Evolutionary conservation across 371 early-diverging fungal genomes (phyloP), one percentile per base, ranked within the genome.

Genomic region (Syncephalastrum monosporum): DNA sequence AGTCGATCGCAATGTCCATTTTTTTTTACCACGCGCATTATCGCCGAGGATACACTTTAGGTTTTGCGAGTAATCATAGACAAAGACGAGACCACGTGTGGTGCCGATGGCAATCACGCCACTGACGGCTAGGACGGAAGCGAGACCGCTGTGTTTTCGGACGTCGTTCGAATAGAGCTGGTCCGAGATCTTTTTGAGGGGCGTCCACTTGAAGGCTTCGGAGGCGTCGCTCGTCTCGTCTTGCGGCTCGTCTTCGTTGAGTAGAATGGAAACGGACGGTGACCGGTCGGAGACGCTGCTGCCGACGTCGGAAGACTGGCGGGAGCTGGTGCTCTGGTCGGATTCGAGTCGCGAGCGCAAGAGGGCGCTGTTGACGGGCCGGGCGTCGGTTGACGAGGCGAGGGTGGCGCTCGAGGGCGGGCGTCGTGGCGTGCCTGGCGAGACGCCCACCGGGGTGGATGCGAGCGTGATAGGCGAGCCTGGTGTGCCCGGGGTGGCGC

Each of bases 171-270:
- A 83, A 51, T 83, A 83, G 5, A 91, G 63, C 19, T 86, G 83
- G 38, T 86, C 81, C 6, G 90, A 86, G 16, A 92, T 73, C 56
- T 81, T 83, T 3, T 73, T 59, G 19, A 92, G 65, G 1, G 84
- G 82, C 3, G 87, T 86, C 92, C 91, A 92, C 60, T 81, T 71
- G 49, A 92, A 86, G 19, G 89, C 82, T 57, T 91, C 89, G 79
- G 82, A 82, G 16, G 85, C 78, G 8, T 64, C 60, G 8, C 55
- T 63, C 43, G 7, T 47, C 29, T 41, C 42, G 27, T 7, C 53
- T 23, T 60, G 51, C 14, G 8, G 44, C 41, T 6, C 48, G 44
- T 42, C 53, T 44, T 59, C 50, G 38, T 38, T 19, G 25, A 67
- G 13, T 13, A 60, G n/a, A 10, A 42, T 47, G 23, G 66, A 64